Percentiles rank a stretch among this genome's conserved stretches.
phyloP scores from a whole-genome alignment of 75 land plant species.

The Sequoiadendron giganteum region DNA sequence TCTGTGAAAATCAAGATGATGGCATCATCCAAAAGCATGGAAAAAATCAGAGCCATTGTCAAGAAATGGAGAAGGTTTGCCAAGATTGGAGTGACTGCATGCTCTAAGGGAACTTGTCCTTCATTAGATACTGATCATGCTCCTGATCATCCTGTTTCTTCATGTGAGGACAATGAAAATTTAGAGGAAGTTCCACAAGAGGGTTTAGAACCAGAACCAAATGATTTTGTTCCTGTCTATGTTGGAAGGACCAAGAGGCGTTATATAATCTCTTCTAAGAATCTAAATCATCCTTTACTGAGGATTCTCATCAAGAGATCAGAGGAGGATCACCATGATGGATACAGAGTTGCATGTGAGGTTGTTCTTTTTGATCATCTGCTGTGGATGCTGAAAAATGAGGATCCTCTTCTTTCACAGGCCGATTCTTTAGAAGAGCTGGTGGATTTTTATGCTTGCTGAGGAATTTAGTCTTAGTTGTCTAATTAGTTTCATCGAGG shows the following conservation, averaged over 20 bases:
- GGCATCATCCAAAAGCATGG: background rate
- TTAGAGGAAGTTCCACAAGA: background rate
- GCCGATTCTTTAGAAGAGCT: slow-evolving; percentile 55
- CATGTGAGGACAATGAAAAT: background rate
- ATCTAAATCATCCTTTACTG: slow-evolving; percentile 44
- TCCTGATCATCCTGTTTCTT: background rate
- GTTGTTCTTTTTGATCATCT: slow-evolving; percentile 88
- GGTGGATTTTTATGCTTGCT: slow-evolving; percentile 57
- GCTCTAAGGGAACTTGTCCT: background rate
- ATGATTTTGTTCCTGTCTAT: slow-evolving; percentile 25
- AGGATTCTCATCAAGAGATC: slow-evolving; percentile 35
- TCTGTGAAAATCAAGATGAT: background rate
- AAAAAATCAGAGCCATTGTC: background rate
- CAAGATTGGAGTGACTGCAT: background rate
- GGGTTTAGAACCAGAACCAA: background rate
- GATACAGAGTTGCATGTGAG: slow-evolving; percentile 47
- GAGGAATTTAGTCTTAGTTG: background rate
- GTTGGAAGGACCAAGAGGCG: slow-evolving; percentile 52
- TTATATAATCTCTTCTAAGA: slow-evolving; percentile 32
- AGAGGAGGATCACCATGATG: background rate
- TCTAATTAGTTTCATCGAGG: background rate
- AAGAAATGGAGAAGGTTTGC: slow-evolving; percentile 6
- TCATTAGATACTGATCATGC: background rate
- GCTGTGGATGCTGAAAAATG: slow-evolving; percentile 78
- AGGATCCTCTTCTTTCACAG: slow-evolving; percentile 29